Evolutionary conservation across 2,329 filamentous ascomycete species (phyloP).

Genomic region (Tolypocladium endophyticum): DNA sequence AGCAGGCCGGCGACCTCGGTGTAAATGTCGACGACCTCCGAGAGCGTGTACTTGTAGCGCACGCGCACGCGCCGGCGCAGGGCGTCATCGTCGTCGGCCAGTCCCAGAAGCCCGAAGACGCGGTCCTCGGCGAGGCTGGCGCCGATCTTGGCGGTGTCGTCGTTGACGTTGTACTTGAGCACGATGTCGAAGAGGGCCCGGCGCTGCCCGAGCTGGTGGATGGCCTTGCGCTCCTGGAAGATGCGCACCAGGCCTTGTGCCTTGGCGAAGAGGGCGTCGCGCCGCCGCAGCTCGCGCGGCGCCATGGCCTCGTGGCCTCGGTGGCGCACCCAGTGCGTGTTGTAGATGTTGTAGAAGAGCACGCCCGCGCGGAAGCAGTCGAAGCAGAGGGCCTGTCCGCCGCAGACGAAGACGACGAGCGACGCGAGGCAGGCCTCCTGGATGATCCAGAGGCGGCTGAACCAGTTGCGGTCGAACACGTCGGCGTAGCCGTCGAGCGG

Average conservation of each 20-base stretch:
- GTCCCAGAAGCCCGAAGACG: conserved; percentile 20
- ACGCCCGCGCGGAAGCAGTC: conserved; percentile 13
- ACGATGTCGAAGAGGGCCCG: conserved; percentile 15
- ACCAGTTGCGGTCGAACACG: conserved; percentile 17
- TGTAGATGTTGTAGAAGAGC: conserved; percentile 20
- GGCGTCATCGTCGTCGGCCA: conserved; percentile 12
- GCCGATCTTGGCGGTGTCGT: conserved; percentile 11
- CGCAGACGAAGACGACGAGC: conserved; percentile 14
- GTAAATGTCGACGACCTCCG: conserved; percentile 5
- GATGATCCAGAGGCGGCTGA: conserved; percentile 22
- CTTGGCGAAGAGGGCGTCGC: conserved; percentile 12
- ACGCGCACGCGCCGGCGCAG: conserved; percentile 5
- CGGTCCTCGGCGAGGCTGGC: conserved; percentile 17
- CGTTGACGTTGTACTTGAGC: conserved; percentile 18
- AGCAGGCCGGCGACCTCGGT: conserved; percentile 11
- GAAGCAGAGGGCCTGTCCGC: conserved; percentile 11
- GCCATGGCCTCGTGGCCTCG: conserved; percentile 3
- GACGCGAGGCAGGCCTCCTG: conserved; percentile 20
- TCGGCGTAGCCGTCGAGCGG: conserved; percentile 15
- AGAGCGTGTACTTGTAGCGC: conserved; percentile 2
- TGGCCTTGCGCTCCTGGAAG: conserved; percentile 17
- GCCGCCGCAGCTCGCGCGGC: conserved; percentile 5
- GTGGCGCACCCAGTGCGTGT: conserved; percentile 14
- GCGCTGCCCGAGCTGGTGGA: conserved; percentile 10
- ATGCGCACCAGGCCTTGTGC: conserved; percentile 12